Base-by-base conservation (phyloP, 768 basidiomycete species). In the Amanita brunnescens region DNA sequence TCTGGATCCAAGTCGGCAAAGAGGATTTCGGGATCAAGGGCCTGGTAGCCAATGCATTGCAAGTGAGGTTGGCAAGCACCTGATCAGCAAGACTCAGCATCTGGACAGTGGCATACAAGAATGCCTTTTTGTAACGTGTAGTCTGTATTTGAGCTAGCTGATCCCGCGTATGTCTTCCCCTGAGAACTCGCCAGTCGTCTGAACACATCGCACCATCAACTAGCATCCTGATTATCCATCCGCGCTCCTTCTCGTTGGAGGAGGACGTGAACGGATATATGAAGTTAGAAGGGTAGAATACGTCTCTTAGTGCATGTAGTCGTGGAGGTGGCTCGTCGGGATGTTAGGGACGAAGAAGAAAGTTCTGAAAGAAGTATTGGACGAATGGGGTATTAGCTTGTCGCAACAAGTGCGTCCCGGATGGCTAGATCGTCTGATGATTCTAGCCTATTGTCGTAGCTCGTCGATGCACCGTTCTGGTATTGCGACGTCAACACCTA, bases 341-440 rank as follows among this genome's bases (percentile, higher is more conserved):
- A 97, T 59, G 94, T 87, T 44, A 95, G 96, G 87, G 91, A 94
- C 29, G 93, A 92, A 70, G 94, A 94, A 60, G 95, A 95, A 89
- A 73, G 94, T 99, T 55, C 67, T 99, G 58, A 92, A 87, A 62
- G 84, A 98, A 67, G 95, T 99, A 44, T 71, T 99, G 43, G 96
- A 98, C 57, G 96, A 98, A 73, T 96, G 98, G 53, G 96, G 96
- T 30, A 87, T 99, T 49, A 79, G 77, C 55, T 74, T 97, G 53
- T 87, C 88, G 2, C 96, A 98, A 67, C 82, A 89, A 68, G 87
- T 48, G 29, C 10, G 47, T 38, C 29, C 7, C 1, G 6, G 9
- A 23, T n/a, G n/a, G n/a, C n/a, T n/a, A 13, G 13, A 38, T 23
- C 13, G 6, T 23, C 4, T 6, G 6, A 26, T 21, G 10, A 6